A percentile compares a stretch with the other conserved stretches of the same genome.
These are phyloP conservation scores for Fraxinus americana DNA, from an alignment of 257 asterid genomes.

Conservation along the genomic window DNA sequence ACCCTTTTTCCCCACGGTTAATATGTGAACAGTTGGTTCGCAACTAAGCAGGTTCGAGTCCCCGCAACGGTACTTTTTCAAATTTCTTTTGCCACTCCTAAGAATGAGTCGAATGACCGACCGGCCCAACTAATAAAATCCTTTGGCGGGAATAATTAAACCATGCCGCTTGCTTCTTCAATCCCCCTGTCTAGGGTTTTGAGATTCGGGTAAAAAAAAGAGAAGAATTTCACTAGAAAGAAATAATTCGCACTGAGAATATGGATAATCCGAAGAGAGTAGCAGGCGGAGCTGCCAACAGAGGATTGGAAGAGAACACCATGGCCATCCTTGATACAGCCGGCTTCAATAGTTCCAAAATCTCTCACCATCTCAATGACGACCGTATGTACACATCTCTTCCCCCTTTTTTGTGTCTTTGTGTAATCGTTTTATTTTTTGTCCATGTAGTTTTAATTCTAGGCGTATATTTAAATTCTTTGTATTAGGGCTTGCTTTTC, in stretches of 20 bases:
- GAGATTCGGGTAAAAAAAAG: constrained; percentile 14
- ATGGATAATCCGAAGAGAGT: constrained; percentile 41
- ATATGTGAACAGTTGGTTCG: no score
- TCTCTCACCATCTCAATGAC: constrained; percentile 68
- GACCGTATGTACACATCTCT: constrained; percentile 49
- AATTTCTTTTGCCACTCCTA: no score
- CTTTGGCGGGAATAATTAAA: constrained; percentile 36
- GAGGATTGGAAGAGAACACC: constrained; percentile 51
- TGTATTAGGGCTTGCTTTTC: constrained; percentile 68
- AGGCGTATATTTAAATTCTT: neutral
- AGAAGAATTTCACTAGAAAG: neutral
- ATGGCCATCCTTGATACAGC: constrained; percentile 84
- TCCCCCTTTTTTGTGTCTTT: no score
- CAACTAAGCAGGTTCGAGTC: no score
- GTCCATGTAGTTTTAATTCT: neutral
- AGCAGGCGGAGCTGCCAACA: no score
- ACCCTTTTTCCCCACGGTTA: no score
- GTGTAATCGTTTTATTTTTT: neutral
- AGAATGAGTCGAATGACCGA: no score
- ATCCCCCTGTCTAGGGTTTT: constrained; percentile 35
- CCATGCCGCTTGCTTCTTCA: neutral
- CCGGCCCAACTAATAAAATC: neutral
- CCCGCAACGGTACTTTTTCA: no score
- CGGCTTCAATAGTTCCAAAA: constrained; percentile 54
- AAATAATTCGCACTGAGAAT: neutral